phyloP scores from a whole-genome alignment of 495 filamentous ascomycete genomes.

The Alectoria sarmentosa region DNA sequence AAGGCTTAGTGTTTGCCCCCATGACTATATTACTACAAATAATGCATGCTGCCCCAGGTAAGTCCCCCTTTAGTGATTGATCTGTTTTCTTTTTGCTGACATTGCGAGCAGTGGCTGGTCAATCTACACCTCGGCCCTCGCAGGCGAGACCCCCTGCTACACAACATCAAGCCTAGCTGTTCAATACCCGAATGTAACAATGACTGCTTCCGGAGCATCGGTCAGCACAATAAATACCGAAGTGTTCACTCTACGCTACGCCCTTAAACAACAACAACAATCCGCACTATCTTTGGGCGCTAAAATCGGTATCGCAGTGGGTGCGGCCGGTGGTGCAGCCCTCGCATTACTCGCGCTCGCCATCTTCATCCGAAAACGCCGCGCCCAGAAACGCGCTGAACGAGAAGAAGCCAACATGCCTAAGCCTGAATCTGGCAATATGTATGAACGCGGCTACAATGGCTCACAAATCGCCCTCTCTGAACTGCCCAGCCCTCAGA shows the following conservation, averaged over 20 bases:
- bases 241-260: slow-evolving; percentile 26
- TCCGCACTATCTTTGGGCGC: slow-evolving; percentile 14
- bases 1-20: slow-evolving; percentile 25
- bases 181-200: slow-evolving; percentile 13
- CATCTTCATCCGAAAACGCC: slow-evolving; percentile 20
- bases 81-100: background rate
- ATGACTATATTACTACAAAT: slow-evolving; percentile 25
- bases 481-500: slow-evolving; percentile 6
- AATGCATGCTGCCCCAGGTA: slow-evolving; percentile 30
- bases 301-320: slow-evolving; percentile 26
- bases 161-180: slow-evolving; percentile 19
- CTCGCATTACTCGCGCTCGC: slow-evolving; percentile 3
- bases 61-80: slow-evolving; percentile 5
- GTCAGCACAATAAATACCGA: slow-evolving; percentile 23
- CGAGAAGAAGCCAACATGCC: slow-evolving; percentile 9
- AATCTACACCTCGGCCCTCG: slow-evolving; percentile 24
- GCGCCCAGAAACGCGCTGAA: slow-evolving; percentile 10
- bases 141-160: slow-evolving; percentile 26
- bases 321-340: slow-evolving; percentile 2
- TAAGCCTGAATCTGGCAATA: background rate
- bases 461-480: background rate
- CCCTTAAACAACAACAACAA: slow-evolving; percentile 5
- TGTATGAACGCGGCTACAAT: slow-evolving; percentile 8
- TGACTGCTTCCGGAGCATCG: slow-evolving; percentile 9
- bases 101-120: slow-evolving; percentile 25